Conservation (phyloP, 164 flowering plant species). For the Echeveria elegans region DNA sequence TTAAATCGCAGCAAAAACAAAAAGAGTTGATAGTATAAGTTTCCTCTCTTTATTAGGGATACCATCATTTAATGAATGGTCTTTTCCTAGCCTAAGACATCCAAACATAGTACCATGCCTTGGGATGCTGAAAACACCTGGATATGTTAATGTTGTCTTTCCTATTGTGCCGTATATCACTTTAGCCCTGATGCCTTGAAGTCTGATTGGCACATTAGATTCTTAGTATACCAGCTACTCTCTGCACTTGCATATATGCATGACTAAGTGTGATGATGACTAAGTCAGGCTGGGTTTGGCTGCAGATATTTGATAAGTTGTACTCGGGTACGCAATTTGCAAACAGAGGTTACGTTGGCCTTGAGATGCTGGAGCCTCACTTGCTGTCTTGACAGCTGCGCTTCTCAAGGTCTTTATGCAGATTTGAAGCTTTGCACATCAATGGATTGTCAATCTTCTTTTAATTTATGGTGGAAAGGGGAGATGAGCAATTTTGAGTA, state of each 20-base stretch:
- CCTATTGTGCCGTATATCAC: slow-evolving; percentile 59
- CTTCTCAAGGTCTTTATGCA: slow-evolving; percentile 44
- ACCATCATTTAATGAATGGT: slow-evolving; percentile 46
- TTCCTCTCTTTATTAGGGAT: slow-evolving; percentile 67
- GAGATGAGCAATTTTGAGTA: slow-evolving; percentile 91
- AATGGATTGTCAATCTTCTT: slow-evolving; percentile 56
- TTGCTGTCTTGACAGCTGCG: slow-evolving; percentile 40
- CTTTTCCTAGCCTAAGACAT: slow-evolving; percentile 73
- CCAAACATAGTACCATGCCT: slow-evolving; percentile 74
- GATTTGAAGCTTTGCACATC: slow-evolving; percentile 49
- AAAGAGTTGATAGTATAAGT: slow-evolving; percentile 40
- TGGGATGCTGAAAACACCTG: slow-evolving; percentile 53
- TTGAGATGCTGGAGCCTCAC: slow-evolving; percentile 16
- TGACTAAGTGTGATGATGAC: slow-evolving; percentile 50
- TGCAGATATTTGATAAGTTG: slow-evolving; percentile 32
- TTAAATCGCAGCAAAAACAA: slow-evolving; percentile 57
- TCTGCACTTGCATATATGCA: slow-evolving; percentile 73
- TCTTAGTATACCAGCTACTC: slow-evolving; percentile 72
- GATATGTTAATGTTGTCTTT: slow-evolving; percentile 31
- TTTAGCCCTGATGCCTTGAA: slow-evolving; percentile 65
- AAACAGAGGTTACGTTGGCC: slow-evolving; percentile 10
- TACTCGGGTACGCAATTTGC: slow-evolving; percentile 11
- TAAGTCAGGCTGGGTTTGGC: slow-evolving; percentile 65
- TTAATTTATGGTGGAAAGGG: slow-evolving; percentile 82
- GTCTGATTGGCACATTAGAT: slow-evolving; percentile 66